These are phyloP conservation scores for Murraya koenigii DNA, from an alignment of 345 rosid genomes.

Conservation along the genomic window DNA sequence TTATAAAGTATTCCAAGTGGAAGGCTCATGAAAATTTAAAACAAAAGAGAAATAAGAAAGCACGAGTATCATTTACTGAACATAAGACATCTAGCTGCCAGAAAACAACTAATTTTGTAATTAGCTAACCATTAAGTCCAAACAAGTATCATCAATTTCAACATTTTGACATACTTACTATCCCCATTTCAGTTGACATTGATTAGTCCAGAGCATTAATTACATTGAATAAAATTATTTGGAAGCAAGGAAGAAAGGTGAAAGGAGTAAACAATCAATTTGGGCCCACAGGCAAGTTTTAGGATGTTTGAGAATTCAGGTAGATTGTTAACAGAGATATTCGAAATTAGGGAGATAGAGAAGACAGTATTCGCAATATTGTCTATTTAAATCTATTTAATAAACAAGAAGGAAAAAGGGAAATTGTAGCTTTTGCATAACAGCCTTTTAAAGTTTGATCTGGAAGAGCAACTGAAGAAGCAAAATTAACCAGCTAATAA, in stretches of 20 bases:
- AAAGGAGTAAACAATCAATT: neutral
- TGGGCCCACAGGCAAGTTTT: conserved; percentile 4
- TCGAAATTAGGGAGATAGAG: neutral
- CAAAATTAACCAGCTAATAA: conserved; percentile 10
- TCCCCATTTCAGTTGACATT: neutral
- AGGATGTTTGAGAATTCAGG: neutral
- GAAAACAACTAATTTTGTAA: neutral
- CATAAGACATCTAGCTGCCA: neutral
- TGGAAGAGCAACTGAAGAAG: neutral
- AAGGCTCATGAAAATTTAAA: neutral
- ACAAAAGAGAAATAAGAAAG: neutral
- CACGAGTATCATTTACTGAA: neutral
- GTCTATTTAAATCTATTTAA: neutral
- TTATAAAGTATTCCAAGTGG: neutral
- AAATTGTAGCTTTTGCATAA: neutral
- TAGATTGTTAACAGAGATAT: neutral
- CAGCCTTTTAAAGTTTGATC: conserved; percentile 2
- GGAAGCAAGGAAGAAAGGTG: neutral
- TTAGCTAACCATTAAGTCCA: neutral
- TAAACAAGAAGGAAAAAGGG: neutral
- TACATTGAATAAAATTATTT: too few relatives aligned
- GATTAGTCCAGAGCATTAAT: neutral
- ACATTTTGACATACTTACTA: neutral
- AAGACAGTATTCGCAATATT: neutral
- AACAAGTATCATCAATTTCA: neutral